Conservation (phyloP, 2,329 filamentous ascomycete species). For the Westerdykella ornata region DNA sequence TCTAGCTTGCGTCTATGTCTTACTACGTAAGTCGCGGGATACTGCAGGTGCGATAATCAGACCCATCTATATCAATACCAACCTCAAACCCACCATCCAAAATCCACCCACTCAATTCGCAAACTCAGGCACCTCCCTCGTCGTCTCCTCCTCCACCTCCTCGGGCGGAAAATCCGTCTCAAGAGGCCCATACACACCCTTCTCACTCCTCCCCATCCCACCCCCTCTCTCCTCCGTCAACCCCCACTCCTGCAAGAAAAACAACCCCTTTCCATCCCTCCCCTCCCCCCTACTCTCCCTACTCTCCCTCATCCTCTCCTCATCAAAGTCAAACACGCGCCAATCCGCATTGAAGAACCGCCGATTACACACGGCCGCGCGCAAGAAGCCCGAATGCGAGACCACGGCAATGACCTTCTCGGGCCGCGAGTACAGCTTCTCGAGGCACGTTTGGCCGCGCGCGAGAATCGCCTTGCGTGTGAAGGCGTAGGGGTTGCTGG, state of each 20-base stretch:
- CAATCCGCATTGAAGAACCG: constrained; percentile 56
- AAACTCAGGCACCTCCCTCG: neutral
- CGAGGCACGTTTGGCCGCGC: constrained; percentile 49
- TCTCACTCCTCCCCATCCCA: constrained; percentile 47
- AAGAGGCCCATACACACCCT: constrained; percentile 26
- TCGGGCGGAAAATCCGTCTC: constrained; percentile 26
- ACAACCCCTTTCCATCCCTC: constrained; percentile 38
- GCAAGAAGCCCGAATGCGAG: constrained; percentile 58
- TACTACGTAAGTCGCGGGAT: too few species aligned
- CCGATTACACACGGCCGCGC: constrained; percentile 50
- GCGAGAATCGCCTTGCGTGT: constrained; percentile 48
- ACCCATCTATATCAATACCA: too few species aligned
- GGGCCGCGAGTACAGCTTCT: constrained; percentile 46
- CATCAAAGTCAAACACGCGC: constrained; percentile 54
- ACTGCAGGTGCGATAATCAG: too few species aligned
- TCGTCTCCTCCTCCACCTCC: constrained; percentile 5
- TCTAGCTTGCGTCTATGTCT: too few species aligned
- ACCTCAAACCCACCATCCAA: constrained; percentile 3
- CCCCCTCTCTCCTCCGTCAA: constrained; percentile 43
- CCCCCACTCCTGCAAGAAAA: constrained; percentile 44
- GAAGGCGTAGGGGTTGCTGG: constrained; percentile 47
- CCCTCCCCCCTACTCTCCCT: constrained; percentile 30
- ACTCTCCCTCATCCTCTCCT: constrained; percentile 43
- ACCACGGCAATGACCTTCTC: constrained; percentile 61
- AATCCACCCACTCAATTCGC: neutral